Evolutionary conservation across 225 moss, liverwort and hornwort genomes (phyloP), one percentile per base, ranked within the genome.

Genomic region (Marchantia polymorpha): DNA sequence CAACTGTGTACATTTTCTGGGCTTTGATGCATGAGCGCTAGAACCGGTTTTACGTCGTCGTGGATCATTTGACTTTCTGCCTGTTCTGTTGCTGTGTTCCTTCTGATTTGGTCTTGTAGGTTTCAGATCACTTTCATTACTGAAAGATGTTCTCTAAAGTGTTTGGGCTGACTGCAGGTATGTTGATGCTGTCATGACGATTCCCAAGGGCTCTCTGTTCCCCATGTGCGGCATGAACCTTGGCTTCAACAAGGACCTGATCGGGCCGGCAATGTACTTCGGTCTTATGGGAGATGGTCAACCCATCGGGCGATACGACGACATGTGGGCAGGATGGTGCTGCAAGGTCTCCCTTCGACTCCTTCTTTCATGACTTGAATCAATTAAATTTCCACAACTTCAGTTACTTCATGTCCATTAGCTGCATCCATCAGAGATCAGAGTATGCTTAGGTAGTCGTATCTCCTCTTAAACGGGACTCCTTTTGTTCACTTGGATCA

Each of bases 171-270:
- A 23, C 20, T 23, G 52, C 89, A 89, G 89, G 69, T 96, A 92
- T 30, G 96, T 94, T 50, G 94, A 96, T 49, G 91, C 91, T 16
- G 92, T 94, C 72, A 86, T 94, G 86, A 96, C 96, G 10, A 96
- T 96, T 0, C 96, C 94, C 6, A 94, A 94, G 82, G 90, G 94
- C 0, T 80, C 90, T 0, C 49, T 94, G 72, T 95, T 93, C 29
- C 93, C 95, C 10, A 93, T 95, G 93, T 95, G 95, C 67, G 92
- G 91, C 10, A 95, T 96, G 96, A 96, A 96, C 83, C 81, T 90
- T 19, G 90, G 76, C 10, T 90, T 90, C 79, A 85, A 90, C 79
- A 83, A 69, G 81, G 81, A 81, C 16, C 80, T 88, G 14, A 90
- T 88, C 69, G 90, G 90, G 13, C 88, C 90, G 53, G 90, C 90